These are phyloP conservation scores for Blastocystis sp. DNA, from an alignment of 352 stramenopile genomes.

Conservation along the genomic window DNA sequence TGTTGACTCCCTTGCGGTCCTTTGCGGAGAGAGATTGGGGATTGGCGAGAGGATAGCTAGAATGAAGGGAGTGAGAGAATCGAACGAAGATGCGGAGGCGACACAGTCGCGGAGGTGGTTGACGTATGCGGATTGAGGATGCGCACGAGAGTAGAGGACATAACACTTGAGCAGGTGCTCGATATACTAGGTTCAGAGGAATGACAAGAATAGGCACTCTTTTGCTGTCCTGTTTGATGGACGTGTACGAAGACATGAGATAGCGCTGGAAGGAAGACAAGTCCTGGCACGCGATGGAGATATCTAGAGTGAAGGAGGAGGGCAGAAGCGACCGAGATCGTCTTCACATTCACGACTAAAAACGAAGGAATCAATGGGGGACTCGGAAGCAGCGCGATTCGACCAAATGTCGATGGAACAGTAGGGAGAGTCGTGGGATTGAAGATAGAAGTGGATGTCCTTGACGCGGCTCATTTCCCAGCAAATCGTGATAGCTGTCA, in stretches of 20 bases:
- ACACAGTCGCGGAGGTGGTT: constrained; percentile 20
- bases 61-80: neutral
- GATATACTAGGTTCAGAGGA: neutral
- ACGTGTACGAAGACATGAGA: neutral
- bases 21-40: neutral
- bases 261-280: neutral
- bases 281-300: neutral
- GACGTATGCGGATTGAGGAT: neutral
- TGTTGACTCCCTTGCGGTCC: neutral
- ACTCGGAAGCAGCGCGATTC: neutral
- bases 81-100: neutral
- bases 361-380: constrained; percentile 20
- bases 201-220: neutral
- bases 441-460: constrained; percentile 37
- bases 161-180: constrained; percentile 31
- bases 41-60: neutral
- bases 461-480: constrained; percentile 59
- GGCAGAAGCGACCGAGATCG: neutral
- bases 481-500: neutral
- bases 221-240: neutral
- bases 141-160: neutral
- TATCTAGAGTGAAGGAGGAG: neutral
- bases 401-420: constrained; percentile 36
- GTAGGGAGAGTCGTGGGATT: constrained; percentile 10
- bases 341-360: constrained; percentile 26